A percentile compares a stretch with the other conserved stretches of the same genome.
These are phyloP conservation scores for Neurospora intermedia DNA, from an alignment of 495 filamentous ascomycete genomes.

Conservation along the genomic window DNA sequence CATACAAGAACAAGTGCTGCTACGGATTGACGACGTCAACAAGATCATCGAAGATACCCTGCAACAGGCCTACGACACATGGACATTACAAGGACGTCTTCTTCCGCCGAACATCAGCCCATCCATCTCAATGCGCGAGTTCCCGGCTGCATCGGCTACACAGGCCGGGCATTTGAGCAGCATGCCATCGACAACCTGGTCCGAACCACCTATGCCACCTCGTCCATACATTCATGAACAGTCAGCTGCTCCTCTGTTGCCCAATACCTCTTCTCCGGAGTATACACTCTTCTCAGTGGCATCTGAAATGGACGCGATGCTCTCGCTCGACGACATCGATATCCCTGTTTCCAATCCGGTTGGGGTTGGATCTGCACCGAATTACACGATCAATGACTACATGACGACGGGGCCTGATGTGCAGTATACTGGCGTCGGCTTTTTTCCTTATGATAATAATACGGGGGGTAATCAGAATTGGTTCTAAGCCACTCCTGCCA, in stretches of 20 bases:
- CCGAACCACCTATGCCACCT: neutral
- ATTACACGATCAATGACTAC: neutral
- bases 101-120: neutral
- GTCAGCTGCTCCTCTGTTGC: neutral
- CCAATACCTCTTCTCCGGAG: neutral
- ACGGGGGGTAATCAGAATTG: neutral
- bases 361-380: neutral
- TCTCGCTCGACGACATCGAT: neutral
- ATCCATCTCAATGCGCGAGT: neutral
- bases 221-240: neutral
- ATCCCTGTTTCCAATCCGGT: neutral
- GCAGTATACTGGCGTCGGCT: neutral
- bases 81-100: constrained; percentile 1
- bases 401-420: neutral
- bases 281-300: neutral
- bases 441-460: neutral
- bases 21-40: constrained; percentile 14
- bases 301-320: neutral
- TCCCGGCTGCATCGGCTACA: neutral
- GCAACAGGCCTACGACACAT: constrained; percentile 13
- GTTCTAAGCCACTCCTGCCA: neutral
- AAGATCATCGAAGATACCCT: constrained; percentile 16
- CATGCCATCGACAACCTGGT: neutral
- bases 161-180: neutral
- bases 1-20: neutral